These are phyloP conservation scores for Phytophthora multivora DNA, from an alignment of 352 stramenopile genomes.

Conservation along the genomic window DNA sequence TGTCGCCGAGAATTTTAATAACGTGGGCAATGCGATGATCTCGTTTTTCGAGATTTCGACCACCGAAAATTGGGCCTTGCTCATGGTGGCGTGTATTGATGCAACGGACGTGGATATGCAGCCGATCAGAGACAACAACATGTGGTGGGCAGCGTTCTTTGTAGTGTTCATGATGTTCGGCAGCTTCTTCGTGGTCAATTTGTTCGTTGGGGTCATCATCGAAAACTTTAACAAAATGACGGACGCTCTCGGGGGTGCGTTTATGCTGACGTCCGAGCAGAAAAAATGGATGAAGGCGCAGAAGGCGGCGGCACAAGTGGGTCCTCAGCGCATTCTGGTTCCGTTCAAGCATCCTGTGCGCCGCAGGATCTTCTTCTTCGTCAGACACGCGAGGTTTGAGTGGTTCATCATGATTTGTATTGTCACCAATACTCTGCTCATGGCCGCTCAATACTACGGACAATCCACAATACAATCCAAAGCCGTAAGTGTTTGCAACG, in stretches of 20 bases:
- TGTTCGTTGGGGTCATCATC: constrained; percentile 94
- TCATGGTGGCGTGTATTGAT: constrained; percentile 92
- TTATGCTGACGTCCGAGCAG: constrained; percentile 86
- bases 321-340: constrained; percentile 58
- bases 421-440: constrained; percentile 87
- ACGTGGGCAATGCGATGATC: constrained; percentile 76
- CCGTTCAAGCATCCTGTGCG: constrained; percentile 57
- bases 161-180: constrained; percentile 91
- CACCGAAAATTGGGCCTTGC: constrained; percentile 90
- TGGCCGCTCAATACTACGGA: constrained; percentile 87
- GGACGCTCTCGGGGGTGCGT: constrained; percentile 56
- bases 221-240: constrained; percentile 95
- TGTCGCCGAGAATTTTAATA: constrained; percentile 83
- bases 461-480: constrained; percentile 55
- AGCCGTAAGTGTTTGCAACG: constrained; percentile 73
- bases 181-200: constrained; percentile 93
- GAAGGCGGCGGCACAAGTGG: constrained; percentile 56
- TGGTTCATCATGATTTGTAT: constrained; percentile 91
- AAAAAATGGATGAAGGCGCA: constrained; percentile 88
- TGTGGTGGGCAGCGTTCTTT: constrained; percentile 84
- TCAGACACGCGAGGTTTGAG: constrained; percentile 78
- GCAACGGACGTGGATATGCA: constrained; percentile 90
- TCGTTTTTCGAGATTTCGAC: constrained; percentile 94
- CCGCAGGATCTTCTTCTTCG: constrained; percentile 64
- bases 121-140: constrained; percentile 83